Percentiles rank a stretch among this genome's conserved stretches.
Conservation (phyloP, 202 grass and related monocot genomes). For the Setaria italica region DNA sequence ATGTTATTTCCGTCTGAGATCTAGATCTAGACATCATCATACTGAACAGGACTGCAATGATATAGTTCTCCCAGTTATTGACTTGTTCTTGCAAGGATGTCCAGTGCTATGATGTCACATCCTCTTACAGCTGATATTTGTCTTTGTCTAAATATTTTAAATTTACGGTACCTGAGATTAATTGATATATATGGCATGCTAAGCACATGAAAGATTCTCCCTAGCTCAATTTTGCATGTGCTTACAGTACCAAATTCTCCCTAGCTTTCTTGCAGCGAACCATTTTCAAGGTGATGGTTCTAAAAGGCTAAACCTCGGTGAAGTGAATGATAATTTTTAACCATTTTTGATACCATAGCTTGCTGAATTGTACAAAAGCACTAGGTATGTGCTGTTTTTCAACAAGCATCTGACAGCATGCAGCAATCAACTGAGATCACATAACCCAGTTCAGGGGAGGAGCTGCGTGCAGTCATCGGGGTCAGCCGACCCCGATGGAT, state of each 20-base stretch:
- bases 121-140: conserved; percentile 6
- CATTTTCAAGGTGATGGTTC: conserved; percentile 21
- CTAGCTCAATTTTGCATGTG: conserved; percentile 7
- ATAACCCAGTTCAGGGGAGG: background rate
- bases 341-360: background rate
- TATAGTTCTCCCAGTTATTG: background rate
- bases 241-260: background rate
- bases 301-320: background rate
- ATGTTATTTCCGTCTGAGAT: background rate
- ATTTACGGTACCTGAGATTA: background rate
- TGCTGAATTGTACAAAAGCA: conserved; percentile 23
- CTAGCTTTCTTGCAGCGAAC: background rate
- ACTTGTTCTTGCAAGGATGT: conserved; percentile 1
- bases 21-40: background rate
- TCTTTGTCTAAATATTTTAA: background rate
- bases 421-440: background rate
- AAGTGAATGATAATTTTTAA: background rate
- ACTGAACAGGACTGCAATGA: background rate
- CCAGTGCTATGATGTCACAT: background rate
- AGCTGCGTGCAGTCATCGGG: too few species aligned
- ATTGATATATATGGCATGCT: background rate
- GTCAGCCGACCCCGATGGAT: too few species aligned
- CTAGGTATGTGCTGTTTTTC: background rate
- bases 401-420: background rate
- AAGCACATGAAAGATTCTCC: background rate